These are phyloP conservation scores for Hordeum marinum DNA, from an alignment of 176 grass and related monocot genomes.

Conservation along the genomic window DNA sequence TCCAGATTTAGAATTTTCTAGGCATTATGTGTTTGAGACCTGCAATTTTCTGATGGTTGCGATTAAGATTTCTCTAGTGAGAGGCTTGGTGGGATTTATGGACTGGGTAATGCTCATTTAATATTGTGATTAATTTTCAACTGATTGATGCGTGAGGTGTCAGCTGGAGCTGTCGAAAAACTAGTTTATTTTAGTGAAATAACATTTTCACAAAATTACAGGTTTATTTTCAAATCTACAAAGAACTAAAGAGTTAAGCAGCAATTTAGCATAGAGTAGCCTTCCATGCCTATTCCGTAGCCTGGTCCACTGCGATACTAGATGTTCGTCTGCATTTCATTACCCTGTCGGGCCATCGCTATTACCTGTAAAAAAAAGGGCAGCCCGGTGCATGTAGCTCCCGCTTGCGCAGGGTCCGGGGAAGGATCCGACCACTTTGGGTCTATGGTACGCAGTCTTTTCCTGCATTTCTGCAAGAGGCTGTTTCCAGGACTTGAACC, in stretches of 20 bases:
- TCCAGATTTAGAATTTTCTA: neutral
- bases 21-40: neutral
- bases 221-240: neutral
- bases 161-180: neutral
- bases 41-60: neutral
- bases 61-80: neutral
- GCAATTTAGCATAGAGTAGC: neutral
- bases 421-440: too few species aligned
- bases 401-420: too few species aligned
- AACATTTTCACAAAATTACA: neutral
- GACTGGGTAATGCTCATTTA: neutral
- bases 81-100: neutral
- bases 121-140: neutral
- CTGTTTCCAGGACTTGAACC: too few species aligned
- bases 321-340: neutral
- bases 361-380: too few species aligned
- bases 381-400: too few species aligned
- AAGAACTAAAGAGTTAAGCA: neutral
- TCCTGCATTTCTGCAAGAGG: too few species aligned
- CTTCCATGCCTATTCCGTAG: neutral
- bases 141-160: neutral
- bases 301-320: neutral
- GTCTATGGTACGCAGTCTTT: too few species aligned
- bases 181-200: neutral
- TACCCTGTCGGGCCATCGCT: neutral